Conservation (phyloP, 1,284 basidiomycete species). For the Volvariella volvacea region DNA sequence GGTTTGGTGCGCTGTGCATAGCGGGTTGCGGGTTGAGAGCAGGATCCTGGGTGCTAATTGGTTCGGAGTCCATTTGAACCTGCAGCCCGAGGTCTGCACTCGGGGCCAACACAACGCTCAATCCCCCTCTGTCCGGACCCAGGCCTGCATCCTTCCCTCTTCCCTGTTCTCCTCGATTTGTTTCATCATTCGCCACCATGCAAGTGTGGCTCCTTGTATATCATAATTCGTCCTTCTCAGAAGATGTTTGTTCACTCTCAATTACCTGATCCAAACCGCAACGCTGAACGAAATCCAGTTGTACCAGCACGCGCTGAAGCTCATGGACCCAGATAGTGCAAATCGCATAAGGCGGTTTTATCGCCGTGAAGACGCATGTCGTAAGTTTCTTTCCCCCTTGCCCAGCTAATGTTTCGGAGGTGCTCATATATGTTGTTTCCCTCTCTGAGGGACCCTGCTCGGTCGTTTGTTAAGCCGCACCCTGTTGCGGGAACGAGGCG, state of each 20-base stretch:
- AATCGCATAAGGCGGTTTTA: constrained; percentile 57
- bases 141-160: too few species aligned
- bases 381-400: constrained; percentile 36
- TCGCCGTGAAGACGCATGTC: constrained; percentile 64
- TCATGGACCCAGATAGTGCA: constrained; percentile 49
- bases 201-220: constrained; percentile 53
- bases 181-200: constrained; percentile 24
- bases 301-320: constrained; percentile 45
- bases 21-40: too few species aligned
- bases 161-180: too few species aligned
- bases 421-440: too few species aligned
- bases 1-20: too few species aligned
- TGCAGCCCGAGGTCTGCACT: background rate
- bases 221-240: constrained; percentile 38
- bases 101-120: too few species aligned
- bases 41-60: too few species aligned
- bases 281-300: constrained; percentile 32
- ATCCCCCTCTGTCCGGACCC: too few species aligned
- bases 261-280: constrained; percentile 3
- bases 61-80: too few species aligned
- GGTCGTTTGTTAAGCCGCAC: constrained; percentile 63
- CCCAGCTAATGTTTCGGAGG: too few species aligned
- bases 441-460: constrained; percentile 55
- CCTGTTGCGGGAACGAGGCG: constrained; percentile 49
- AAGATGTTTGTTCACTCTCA: constrained; percentile 48